Percentiles rank a stretch among this genome's conserved stretches.
These are phyloP conservation scores for Boletales sp. DNA, from an alignment of 768 basidiomycete species.

Conservation along the genomic window DNA sequence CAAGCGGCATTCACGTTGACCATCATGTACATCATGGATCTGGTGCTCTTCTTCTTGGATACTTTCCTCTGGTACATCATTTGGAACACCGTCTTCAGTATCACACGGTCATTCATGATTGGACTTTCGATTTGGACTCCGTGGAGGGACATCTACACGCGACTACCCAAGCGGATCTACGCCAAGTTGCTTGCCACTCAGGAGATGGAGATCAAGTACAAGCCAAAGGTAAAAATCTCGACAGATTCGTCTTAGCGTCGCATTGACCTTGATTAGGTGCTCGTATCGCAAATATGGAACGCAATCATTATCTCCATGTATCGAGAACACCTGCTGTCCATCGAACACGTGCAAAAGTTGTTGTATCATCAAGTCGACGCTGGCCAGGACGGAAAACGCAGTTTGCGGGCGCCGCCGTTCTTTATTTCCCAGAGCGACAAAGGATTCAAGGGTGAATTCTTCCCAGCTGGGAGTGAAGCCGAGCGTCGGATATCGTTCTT, in stretches of 20 bases:
- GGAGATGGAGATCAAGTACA: slow-evolving; percentile 98
- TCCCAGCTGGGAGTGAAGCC: slow-evolving; percentile 92
- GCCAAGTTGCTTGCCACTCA: slow-evolving; percentile 89
- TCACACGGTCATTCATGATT: slow-evolving; percentile 81
- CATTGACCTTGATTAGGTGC: slow-evolving; percentile 51
- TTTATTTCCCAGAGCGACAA: slow-evolving; percentile 96
- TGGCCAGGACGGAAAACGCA: slow-evolving; percentile 79
- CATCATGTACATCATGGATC: slow-evolving; percentile 99
- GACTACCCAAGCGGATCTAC: slow-evolving; percentile 95
- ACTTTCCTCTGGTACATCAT: slow-evolving; percentile 99
- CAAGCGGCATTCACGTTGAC: slow-evolving; percentile 94
- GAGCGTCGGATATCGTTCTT: slow-evolving; percentile 99
- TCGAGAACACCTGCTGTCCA: slow-evolving; percentile 96
- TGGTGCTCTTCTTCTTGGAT: slow-evolving; percentile 96
- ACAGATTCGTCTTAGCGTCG: background rate
- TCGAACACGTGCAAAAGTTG: slow-evolving; percentile 97
- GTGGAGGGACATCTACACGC: slow-evolving; percentile 96
- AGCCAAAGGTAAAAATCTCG: slow-evolving; percentile 75
- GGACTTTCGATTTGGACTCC: slow-evolving; percentile 99
- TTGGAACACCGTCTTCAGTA: slow-evolving; percentile 95
- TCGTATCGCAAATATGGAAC: slow-evolving; percentile 99
- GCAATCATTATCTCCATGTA: slow-evolving; percentile 99
- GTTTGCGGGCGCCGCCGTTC: slow-evolving; percentile 93
- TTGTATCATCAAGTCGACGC: slow-evolving; percentile 96
- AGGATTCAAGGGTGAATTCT: slow-evolving; percentile 81